phyloP scores from a whole-genome alignment of 257 asterid genomes.

The Prunella vulgaris region DNA sequence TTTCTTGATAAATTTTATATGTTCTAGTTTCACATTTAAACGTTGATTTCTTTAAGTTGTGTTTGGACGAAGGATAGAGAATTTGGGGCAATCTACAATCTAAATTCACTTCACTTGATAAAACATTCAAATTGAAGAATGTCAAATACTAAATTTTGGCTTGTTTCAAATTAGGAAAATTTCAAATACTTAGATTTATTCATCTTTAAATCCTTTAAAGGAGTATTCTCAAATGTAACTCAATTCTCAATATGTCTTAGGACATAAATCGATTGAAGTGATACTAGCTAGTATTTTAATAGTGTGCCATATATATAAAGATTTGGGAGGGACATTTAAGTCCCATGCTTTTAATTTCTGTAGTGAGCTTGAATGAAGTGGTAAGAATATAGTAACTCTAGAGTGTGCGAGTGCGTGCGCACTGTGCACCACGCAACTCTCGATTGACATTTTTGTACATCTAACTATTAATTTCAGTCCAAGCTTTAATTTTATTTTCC shows the following conservation, averaged over 20 bases:
- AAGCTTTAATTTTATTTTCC: neutral
- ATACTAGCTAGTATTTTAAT: neutral
- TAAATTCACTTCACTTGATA: too few relatives aligned
- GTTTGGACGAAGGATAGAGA: too few relatives aligned
- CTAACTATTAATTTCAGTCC: neutral
- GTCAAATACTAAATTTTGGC: too few relatives aligned
- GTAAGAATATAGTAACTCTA: neutral
- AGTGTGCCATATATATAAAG: neutral
- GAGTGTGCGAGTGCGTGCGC: constrained; percentile 13
- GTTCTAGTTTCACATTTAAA: too few relatives aligned
- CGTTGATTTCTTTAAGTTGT: too few relatives aligned
- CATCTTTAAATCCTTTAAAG: too few relatives aligned
- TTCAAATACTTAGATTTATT: too few relatives aligned
- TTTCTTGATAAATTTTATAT: too few relatives aligned
- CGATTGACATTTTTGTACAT: neutral
- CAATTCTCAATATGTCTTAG: neutral
- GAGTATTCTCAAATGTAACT: too few relatives aligned
- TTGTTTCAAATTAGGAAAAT: too few relatives aligned
- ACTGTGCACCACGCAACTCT: constrained; percentile 29
- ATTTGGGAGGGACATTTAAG: constrained; percentile 29
- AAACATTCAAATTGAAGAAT: too few relatives aligned
- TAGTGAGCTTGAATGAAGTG: constrained; percentile 16
- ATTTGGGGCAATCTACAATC: too few relatives aligned
- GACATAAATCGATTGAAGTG: neutral
- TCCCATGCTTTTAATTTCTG: constrained; percentile 4